Percentiles rank a stretch among this genome's conserved stretches.
phyloP scores from a whole-genome alignment of 805 yeast species.

The Candida gorgasii region DNA sequence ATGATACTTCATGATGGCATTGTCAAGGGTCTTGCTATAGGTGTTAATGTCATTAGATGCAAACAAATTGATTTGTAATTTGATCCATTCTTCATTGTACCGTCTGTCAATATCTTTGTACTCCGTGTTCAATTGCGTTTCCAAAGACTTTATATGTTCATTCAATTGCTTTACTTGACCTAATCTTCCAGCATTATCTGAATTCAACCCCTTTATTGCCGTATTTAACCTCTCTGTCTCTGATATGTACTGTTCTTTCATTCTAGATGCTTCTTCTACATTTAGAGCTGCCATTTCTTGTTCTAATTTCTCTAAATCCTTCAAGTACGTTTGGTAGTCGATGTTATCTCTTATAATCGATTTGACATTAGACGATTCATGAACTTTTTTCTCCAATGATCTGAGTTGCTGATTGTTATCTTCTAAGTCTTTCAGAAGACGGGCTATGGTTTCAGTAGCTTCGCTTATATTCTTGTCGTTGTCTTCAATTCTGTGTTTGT shows the following conservation, averaged over 20 bases:
- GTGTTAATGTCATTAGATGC: conserved; percentile 80
- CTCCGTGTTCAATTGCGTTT: conserved; percentile 66
- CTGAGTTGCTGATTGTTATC: conserved; percentile 19
- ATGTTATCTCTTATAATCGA: conserved; percentile 65
- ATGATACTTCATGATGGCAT: conserved; percentile 92
- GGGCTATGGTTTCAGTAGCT: conserved; percentile 23
- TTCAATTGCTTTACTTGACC: conserved; percentile 87
- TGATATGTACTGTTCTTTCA: conserved; percentile 61
- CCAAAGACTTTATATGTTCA: conserved; percentile 60
- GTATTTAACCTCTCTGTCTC: conserved; percentile 53
- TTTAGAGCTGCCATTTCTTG: conserved; percentile 47
- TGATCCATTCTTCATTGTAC: conserved; percentile 71
- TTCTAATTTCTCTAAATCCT: conserved; percentile 38
- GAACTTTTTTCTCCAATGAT: conserved; percentile 41
- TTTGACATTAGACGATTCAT: conserved; percentile 61
- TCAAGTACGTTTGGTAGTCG: conserved; percentile 50
- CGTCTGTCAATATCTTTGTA: conserved; percentile 63
- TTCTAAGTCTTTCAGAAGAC: conserved; percentile 21
- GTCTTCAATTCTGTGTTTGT: conserved; percentile 22
- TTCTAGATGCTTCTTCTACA: conserved; percentile 56
- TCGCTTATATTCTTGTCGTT: conserved; percentile 16
- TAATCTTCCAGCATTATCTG: conserved; percentile 67
- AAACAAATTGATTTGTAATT: conserved; percentile 70
- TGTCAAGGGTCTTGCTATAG: conserved; percentile 83
- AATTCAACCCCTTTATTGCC: conserved; percentile 54